A percentile compares a stretch with the other conserved stretches of the same genome.
Conservation (phyloP, 352 stramenopile species). For the Globisporangium parvum region DNA sequence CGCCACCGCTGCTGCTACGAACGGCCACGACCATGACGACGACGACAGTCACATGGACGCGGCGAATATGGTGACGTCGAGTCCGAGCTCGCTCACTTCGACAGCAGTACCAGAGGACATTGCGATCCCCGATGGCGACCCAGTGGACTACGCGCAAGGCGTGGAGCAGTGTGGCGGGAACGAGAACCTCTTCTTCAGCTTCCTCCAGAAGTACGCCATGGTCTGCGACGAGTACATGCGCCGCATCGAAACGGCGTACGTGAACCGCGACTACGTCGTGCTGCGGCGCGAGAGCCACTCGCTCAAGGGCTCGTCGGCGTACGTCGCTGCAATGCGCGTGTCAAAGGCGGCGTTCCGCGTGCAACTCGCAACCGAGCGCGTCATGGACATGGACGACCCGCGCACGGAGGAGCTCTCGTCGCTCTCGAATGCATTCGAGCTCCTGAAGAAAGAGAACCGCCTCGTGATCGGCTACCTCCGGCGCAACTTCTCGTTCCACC, state of each 20-base stretch:
- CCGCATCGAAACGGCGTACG: constrained; percentile 62
- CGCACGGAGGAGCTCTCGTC: constrained; percentile 24
- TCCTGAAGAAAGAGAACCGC: constrained; percentile 72
- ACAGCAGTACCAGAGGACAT: constrained; percentile 58
- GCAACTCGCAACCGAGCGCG: constrained; percentile 64
- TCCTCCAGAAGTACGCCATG: constrained; percentile 75
- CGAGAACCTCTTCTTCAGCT: constrained; percentile 74
- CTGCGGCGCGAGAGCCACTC: constrained; percentile 76
- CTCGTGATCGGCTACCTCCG: constrained; percentile 71
- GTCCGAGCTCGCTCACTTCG: constrained; percentile 36
- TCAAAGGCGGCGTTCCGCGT: constrained; percentile 80
- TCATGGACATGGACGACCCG: constrained; percentile 51
- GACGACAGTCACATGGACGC: constrained; percentile 14
- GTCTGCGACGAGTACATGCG: constrained; percentile 73
- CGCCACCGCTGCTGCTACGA: neutral
- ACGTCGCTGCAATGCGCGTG: constrained; percentile 76
- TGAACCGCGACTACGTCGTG: constrained; percentile 44
- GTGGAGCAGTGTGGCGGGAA: constrained; percentile 80
- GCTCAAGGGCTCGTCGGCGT: constrained; percentile 84
- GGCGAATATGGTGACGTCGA: constrained; percentile 23
- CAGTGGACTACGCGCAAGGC: constrained; percentile 71
- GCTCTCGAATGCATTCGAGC: constrained; percentile 41
- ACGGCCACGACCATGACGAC: constrained; percentile 9
- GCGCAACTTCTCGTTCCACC: constrained; percentile 79
- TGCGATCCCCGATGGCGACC: constrained; percentile 68